These are phyloP conservation scores for Kitagawia praeruptora DNA, from an alignment of 129 eudicot species.

Conservation along the genomic window DNA sequence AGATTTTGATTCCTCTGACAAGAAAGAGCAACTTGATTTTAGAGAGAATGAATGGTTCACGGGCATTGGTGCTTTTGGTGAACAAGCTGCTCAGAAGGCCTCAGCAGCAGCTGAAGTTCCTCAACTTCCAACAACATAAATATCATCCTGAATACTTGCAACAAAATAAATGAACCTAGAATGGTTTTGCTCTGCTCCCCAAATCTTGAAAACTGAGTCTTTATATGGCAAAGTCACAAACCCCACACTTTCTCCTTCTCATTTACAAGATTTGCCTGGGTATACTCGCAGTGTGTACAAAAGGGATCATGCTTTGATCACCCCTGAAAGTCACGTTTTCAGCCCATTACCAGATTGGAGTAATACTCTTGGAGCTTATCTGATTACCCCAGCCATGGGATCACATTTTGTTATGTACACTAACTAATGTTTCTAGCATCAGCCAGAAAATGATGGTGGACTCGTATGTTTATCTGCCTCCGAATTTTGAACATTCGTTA, in stretches of 20 bases:
- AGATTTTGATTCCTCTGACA: conserved; percentile 57
- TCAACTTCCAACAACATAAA: conserved; percentile 84
- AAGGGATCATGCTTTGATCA: conserved; percentile 86
- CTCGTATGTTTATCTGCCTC: conserved; percentile 84
- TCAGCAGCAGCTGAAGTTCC: no score
- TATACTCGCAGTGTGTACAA: conserved; percentile 85
- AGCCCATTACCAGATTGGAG: conserved; percentile 91
- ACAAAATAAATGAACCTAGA: conserved; percentile 60
- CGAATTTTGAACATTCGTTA: conserved; percentile 52
- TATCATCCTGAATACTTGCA: conserved; percentile 52
- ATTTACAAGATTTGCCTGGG: conserved; percentile 94
- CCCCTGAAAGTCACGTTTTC: conserved; percentile 97
- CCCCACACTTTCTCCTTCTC: conserved; percentile 91
- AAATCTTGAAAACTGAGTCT: conserved; percentile 28
- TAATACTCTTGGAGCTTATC: conserved; percentile 74
- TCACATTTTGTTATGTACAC: conserved; percentile 90
- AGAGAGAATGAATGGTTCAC: no score
- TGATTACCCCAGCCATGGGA: conserved; percentile 86
- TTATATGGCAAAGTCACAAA: conserved; percentile 54
- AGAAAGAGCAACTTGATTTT: no score
- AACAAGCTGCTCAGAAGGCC: conserved; percentile 94
- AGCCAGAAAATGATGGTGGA: conserved; percentile 64
- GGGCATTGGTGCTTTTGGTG: no score
- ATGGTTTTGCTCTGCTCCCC: conserved; percentile 85
- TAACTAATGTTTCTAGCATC: conserved; percentile 40